A percentile compares a stretch with the other conserved stretches of the same genome.
These are phyloP conservation scores for Rosa lucieae DNA, from an alignment of 306 rosid species.

Conservation along the genomic window DNA sequence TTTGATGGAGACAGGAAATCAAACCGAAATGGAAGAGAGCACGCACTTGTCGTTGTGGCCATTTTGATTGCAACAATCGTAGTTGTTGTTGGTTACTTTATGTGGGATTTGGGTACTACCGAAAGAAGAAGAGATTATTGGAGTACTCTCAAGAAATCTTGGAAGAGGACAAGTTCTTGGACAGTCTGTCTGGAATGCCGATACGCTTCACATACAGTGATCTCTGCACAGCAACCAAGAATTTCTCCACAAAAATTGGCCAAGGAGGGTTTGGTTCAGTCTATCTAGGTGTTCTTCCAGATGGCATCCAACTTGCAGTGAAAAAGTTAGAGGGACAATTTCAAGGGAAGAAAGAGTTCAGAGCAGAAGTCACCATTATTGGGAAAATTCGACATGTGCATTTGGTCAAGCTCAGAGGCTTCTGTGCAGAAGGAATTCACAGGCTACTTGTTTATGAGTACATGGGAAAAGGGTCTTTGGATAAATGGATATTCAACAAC, in stretches of 20 bases:
- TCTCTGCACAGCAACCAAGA: constrained; percentile 42
- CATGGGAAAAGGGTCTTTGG: constrained; percentile 72
- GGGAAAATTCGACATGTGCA: constrained; percentile 41
- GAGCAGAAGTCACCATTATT: constrained; percentile 39
- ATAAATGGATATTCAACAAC: constrained; percentile 58
- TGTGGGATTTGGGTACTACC: constrained; percentile 32
- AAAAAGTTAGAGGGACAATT: constrained; percentile 36
- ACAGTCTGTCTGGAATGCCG: constrained; percentile 44
- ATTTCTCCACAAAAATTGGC: constrained; percentile 54
- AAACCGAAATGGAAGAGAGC: constrained; percentile 21
- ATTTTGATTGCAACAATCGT: constrained; percentile 28
- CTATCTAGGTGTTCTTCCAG: constrained; percentile 46
- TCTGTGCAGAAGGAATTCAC: constrained; percentile 66
- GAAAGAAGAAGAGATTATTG: constrained; percentile 28
- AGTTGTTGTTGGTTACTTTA: constrained; percentile 26
- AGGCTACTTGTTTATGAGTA: constrained; percentile 64
- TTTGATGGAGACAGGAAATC: not conserved
- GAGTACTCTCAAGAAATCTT: constrained; percentile 32
- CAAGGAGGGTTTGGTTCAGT: constrained; percentile 66
- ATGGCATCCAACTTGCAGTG: constrained; percentile 43
- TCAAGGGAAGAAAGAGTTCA: constrained; percentile 38
- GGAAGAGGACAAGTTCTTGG: constrained; percentile 51
- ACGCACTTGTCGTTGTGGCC: constrained; percentile 27
- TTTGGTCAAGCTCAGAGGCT: constrained; percentile 33
- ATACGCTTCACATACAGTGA: constrained; percentile 43